Conservation (phyloP, 164 flowering plant species). For the Vitis amurensis region DNA sequence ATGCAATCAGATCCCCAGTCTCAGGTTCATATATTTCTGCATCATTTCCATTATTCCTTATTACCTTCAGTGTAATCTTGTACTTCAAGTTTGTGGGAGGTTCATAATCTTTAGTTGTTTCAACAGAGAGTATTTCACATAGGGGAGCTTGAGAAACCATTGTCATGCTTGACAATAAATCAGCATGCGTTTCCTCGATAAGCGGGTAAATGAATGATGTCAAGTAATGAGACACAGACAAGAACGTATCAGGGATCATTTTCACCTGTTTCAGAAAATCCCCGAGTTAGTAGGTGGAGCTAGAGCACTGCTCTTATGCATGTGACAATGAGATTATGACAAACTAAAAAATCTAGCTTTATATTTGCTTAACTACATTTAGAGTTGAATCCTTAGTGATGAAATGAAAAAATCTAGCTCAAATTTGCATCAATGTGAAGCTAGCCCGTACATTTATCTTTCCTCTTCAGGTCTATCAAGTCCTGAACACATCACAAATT, state of each 20-base stretch:
- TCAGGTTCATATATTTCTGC: conserved; percentile 16
- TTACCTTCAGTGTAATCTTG: not conserved
- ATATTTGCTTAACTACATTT: too few species aligned
- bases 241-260: conserved; percentile 37
- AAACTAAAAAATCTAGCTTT: too few species aligned
- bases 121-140: conserved; percentile 8
- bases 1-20: conserved; percentile 30
- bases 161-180: conserved; percentile 29
- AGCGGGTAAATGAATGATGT: conserved; percentile 36
- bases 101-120: not conserved
- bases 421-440: too few species aligned
- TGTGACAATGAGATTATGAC: too few species aligned
- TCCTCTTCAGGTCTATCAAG: too few species aligned
- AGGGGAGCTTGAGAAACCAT: conserved; percentile 18
- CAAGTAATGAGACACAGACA: conserved; percentile 24
- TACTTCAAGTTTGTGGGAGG: conserved; percentile 14
- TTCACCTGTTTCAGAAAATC: conserved; percentile 29
- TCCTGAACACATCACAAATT: too few species aligned
- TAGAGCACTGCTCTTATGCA: too few species aligned
- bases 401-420: too few species aligned
- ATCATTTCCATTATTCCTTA: not conserved
- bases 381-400: too few species aligned
- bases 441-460: too few species aligned
- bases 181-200: conserved; percentile 44
- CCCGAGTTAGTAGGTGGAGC: too few species aligned